Base-by-base conservation (phyloP, 768 basidiomycete genomes). In the Mycena leptocephala region DNA sequence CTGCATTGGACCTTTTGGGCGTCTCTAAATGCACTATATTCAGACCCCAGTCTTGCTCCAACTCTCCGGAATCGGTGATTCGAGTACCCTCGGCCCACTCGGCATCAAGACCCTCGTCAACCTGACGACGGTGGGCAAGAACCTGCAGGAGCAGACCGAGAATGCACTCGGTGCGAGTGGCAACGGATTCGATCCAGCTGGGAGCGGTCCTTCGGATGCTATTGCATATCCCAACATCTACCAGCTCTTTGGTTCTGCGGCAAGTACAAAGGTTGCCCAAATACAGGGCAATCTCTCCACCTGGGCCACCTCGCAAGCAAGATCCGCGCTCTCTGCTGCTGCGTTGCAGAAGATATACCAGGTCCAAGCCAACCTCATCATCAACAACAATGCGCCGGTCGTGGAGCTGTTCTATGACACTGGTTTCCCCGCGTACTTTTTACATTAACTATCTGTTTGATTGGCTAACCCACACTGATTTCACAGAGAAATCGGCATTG, bases 41-140 rank as follows among this genome's bases (percentile, higher is more conserved):
- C 53, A 89, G 86, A 87, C 88, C 0, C 90, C 90, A 4, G 85
- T 85, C 2, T 83, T 91, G 11, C 85, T 91, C 18, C 90, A 92
- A 80, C 86, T 90, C 1, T 92, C 91, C 18, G 92, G 92, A 0
- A 89, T 93, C 70, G 92, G 92, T 3, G 90, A 92, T 79, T 82
- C 89, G 0, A 80, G 80, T 10, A 55, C 89, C 24, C 88, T 93
- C 1, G 79, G 78, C 1, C 83, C 87, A 1, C 84, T 92, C 28
- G 90, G 88, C 0, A 90, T 93, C 79, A 80, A 78, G 16, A 86
- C 88, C 5, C 81, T 84, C n/a, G 82, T 91, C 48, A 82, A 90
- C 71, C 82, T 91, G 32, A 86, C 86, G 75, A 87, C 86, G 6
- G 90, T 92, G 5, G 91, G 91, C 9, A 87, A 86, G 81, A 92